Conservation (phyloP, 345 rosid species). For the Citrus hindsii region DNA sequence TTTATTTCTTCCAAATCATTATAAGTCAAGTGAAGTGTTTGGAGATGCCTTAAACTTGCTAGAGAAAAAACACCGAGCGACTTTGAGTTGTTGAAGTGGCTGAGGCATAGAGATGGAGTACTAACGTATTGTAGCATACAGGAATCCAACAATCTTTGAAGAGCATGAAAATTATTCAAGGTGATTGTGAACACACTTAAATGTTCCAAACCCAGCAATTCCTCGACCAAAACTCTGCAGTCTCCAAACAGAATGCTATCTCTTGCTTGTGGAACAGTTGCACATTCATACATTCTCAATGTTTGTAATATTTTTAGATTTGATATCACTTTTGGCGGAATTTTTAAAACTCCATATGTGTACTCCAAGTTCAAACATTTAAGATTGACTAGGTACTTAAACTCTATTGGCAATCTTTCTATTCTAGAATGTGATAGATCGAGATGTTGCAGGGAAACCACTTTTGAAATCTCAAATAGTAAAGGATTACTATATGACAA, state of each 20-base stretch:
- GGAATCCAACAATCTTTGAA: background rate
- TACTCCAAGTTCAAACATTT: conserved; percentile 19
- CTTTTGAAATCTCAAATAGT: background rate
- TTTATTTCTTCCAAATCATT: background rate
- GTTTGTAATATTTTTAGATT: background rate
- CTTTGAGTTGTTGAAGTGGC: background rate
- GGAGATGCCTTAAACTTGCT: background rate
- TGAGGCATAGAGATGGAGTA: background rate
- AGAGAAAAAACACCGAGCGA: background rate
- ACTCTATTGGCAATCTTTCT: conserved; percentile 15
- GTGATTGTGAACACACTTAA: background rate
- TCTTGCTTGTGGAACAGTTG: too few species aligned
- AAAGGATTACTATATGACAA: background rate
- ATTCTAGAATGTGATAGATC: conserved; percentile 15
- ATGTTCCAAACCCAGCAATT: conserved; percentile 9
- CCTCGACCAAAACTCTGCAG: background rate
- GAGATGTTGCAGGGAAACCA: background rate
- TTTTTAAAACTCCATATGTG: background rate
- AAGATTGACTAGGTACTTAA: conserved; percentile 19
- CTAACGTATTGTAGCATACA: background rate
- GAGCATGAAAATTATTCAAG: background rate
- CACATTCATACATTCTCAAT: background rate
- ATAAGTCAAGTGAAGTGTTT: background rate
- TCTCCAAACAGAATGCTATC: too few species aligned
- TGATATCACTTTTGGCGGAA: conserved; percentile 12